Evolutionary conservation across 352 stramenopile genomes (phyloP).

Genomic region (Halophytophthora batemanensis): DNA sequence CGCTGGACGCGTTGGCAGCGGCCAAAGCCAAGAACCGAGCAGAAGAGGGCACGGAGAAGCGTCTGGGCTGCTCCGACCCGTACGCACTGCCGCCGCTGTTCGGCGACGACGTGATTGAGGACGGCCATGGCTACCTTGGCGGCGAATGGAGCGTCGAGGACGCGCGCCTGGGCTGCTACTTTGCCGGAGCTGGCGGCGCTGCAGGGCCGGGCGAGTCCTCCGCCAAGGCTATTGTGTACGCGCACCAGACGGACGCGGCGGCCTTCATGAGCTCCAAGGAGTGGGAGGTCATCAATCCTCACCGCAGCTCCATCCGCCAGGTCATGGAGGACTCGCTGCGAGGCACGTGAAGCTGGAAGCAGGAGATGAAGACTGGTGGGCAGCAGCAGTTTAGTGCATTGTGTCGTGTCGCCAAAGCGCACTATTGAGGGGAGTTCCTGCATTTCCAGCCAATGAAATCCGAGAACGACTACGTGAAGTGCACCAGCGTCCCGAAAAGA

Average conservation of each 20-base stretch:
- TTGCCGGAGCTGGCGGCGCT: conserved; percentile 3
- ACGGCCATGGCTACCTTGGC: conserved; percentile 22
- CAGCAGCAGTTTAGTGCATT: not conserved
- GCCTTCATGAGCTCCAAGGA: conserved; percentile 66
- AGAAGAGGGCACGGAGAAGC: conserved; percentile 13
- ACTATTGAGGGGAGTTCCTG: not conserved
- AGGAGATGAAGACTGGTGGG: no score
- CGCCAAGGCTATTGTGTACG: conserved; percentile 64
- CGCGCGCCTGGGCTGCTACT: not conserved
- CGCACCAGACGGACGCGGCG: conserved; percentile 33
- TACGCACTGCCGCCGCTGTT: conserved; percentile 71
- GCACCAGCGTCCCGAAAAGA: no score
- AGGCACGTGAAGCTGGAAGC: not conserved
- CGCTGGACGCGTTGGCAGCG: conserved; percentile 14
- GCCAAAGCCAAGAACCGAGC: conserved; percentile 14
- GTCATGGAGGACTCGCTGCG: conserved; percentile 42
- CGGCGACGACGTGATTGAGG: conserved; percentile 50
- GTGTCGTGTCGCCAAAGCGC: not conserved
- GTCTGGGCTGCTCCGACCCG: conserved; percentile 45
- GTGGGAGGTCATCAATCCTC: conserved; percentile 62
- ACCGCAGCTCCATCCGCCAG: conserved; percentile 49
- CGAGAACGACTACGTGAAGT: not conserved
- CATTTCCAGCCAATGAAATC: not conserved
- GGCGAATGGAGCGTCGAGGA: conserved; percentile 19
- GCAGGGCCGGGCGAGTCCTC: conserved; percentile 34